Evolutionary conservation across 148 eudicot species (phyloP).

Genomic region (Persicaria tinctoria): DNA sequence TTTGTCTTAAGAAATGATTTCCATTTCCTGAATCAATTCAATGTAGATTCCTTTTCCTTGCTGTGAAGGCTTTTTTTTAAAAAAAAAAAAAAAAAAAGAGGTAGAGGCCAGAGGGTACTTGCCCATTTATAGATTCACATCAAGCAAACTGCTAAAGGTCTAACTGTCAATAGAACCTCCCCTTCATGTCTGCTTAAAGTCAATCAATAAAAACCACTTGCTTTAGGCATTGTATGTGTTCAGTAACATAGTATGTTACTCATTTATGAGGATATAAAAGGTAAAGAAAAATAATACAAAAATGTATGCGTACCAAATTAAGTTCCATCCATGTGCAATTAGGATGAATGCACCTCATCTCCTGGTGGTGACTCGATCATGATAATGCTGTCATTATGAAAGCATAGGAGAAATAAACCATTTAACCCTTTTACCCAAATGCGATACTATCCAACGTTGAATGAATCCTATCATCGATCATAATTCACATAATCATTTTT

Average conservation of each 20-base stretch:
- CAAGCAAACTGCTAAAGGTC: neutral
- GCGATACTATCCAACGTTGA: neutral
- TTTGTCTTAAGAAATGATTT: neutral
- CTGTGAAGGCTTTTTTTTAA: neutral
- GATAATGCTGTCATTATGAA: neutral
- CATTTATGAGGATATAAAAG: neutral
- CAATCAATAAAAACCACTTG: neutral
- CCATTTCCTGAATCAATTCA: no score
- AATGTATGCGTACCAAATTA: conserved; percentile 24
- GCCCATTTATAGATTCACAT: neutral
- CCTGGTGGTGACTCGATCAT: conserved; percentile 11
- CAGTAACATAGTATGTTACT: neutral
- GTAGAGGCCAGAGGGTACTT: neutral
- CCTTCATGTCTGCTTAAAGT: no score
- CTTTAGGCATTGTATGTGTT: conserved; percentile 1
- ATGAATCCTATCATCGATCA: neutral
- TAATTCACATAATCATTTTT: no score
- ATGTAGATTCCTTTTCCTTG: neutral
- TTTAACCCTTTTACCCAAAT: neutral
- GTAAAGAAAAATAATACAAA: neutral
- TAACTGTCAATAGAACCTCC: neutral
- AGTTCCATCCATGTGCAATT: conserved; percentile 44
- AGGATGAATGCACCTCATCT: conserved; percentile 43
- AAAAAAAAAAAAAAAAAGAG: neutral
- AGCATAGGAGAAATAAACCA: neutral